phyloP scores from a whole-genome alignment of 2,329 filamentous ascomycete genomes.

The Paraconiothyrium brasiliense region DNA sequence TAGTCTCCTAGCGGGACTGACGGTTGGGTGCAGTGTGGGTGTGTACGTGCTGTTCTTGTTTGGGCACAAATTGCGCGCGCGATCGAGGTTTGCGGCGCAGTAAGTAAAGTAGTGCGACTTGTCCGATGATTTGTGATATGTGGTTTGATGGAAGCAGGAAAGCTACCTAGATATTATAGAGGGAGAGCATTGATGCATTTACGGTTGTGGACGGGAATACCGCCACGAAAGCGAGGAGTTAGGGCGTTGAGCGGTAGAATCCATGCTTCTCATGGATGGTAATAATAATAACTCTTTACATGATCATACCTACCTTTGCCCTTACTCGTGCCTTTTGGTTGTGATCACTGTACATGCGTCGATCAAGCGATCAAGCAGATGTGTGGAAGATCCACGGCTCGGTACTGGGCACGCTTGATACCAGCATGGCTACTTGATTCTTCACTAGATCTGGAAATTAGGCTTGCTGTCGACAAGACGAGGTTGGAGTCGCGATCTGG shows the following conservation, averaged over 20 bases:
- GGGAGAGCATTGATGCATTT: too few species aligned
- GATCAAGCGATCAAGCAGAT: too few species aligned
- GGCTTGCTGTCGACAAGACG: too few species aligned
- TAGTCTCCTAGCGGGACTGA: conserved; percentile 58
- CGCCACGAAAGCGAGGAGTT: conserved; percentile 3
- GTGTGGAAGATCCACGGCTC: too few species aligned
- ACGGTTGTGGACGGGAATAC: not conserved
- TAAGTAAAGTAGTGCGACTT: conserved; percentile 18
- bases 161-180: too few species aligned
- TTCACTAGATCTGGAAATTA: too few species aligned
- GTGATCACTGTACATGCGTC: not conserved
- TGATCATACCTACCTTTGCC: not conserved
- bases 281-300: not conserved
- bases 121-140: not conserved
- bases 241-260: not conserved
- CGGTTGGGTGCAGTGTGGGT: conserved; percentile 58
- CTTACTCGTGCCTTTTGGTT: not conserved
- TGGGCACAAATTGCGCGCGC: conserved; percentile 41
- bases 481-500: too few species aligned
- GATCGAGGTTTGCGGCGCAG: conserved; percentile 44
- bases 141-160: not conserved
- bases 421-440: too few species aligned
- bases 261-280: not conserved
- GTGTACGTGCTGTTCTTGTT: conserved; percentile 67
- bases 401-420: too few species aligned